Percentiles rank a stretch among this genome's conserved stretches.
Evolutionary conservation across 345 rosid species (phyloP).

Genomic region (Eucalyptus albens): DNA sequence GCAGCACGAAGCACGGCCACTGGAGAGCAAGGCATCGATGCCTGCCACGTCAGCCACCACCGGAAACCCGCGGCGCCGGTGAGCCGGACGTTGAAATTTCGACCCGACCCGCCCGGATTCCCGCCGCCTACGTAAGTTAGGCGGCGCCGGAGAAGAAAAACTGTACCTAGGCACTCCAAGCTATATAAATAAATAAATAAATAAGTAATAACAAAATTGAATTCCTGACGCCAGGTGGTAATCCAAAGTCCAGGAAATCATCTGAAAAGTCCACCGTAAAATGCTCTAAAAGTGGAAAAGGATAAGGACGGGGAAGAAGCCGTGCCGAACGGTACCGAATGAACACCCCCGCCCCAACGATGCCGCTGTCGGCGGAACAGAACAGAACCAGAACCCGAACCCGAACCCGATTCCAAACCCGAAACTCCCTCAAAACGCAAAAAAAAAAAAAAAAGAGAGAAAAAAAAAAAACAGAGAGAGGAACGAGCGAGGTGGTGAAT

Average conservation of each 20-base stretch:
- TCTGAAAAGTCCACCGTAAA: neutral
- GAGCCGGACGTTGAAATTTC: neutral
- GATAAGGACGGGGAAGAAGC: neutral
- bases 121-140: neutral
- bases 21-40: neutral
- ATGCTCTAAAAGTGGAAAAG: neutral
- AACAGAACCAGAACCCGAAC: neutral
- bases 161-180: neutral
- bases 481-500: neutral
- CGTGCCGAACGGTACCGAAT: neutral
- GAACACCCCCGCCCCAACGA: neutral
- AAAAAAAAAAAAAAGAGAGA: accelerated
- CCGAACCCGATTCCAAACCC: neutral
- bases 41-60: neutral
- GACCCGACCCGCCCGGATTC: neutral
- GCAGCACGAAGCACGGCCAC: neutral
- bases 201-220: neutral
- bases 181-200: neutral
- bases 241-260: neutral
- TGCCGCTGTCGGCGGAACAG: neutral
- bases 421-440: neutral
- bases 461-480: neutral
- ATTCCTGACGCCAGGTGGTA: neutral
- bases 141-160: neutral
- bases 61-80: neutral